Evolutionary conservation across 2,329 filamentous ascomycete genomes (phyloP).

Genomic region (Aspergillus quadrilineatus): DNA sequence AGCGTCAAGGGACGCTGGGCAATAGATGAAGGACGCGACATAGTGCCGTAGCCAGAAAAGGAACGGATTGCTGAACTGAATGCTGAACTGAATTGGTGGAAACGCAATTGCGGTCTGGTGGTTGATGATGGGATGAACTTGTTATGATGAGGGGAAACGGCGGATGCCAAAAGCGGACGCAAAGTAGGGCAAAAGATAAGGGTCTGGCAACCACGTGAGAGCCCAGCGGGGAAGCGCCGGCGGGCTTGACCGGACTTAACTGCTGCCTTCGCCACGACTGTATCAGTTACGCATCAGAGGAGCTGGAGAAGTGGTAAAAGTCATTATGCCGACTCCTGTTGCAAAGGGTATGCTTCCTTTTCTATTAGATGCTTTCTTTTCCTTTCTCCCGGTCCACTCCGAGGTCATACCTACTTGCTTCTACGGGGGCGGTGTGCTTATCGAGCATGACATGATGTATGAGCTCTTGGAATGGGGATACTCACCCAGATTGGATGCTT

Average conservation of each 20-base stretch:
- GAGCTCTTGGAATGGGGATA: conserved; percentile 1
- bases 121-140: conserved; percentile 9
- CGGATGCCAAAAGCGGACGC: conserved; percentile 30
- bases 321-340: conserved; percentile 48
- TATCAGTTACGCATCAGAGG: conserved; percentile 3
- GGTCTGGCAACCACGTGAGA: conserved; percentile 33
- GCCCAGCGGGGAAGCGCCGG: conserved; percentile 19
- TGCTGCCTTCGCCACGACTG: conserved; percentile 5
- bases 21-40: conserved; percentile 52
- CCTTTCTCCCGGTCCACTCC: neutral
- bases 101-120: neutral
- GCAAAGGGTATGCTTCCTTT: conserved; percentile 45
- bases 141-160: conserved; percentile 29
- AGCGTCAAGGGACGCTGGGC: conserved; percentile 66
- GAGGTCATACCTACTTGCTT: neutral
- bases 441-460: conserved; percentile 9
- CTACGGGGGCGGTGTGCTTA: conserved; percentile 32
- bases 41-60: conserved; percentile 25
- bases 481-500: conserved; percentile 7
- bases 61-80: neutral
- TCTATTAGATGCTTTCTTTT: neutral
- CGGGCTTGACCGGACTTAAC: neutral
- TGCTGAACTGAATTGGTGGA: neutral
- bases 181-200: conserved; percentile 37
- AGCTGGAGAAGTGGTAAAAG: conserved; percentile 4